Conservation (phyloP, 805 yeast genomes). For the Naumovozyma castellii region DNA sequence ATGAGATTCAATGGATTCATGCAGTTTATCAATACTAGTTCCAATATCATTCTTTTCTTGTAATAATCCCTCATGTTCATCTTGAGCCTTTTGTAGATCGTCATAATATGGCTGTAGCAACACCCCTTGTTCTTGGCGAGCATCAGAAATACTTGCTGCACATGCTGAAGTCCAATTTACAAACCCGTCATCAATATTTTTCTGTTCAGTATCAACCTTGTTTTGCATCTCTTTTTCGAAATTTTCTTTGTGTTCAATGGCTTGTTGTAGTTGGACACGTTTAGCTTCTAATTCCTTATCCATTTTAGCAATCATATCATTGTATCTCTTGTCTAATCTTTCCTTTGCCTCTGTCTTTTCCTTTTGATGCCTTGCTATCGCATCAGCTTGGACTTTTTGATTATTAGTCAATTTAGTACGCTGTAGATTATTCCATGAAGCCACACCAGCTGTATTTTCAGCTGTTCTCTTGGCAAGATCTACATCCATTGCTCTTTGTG, state of each 20-base stretch:
- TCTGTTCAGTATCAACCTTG: slow-evolving; percentile 10
- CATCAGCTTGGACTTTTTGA: slow-evolving; percentile 22
- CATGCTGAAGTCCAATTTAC: slow-evolving; percentile 22
- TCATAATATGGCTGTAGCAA: slow-evolving; percentile 36
- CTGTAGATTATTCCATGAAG: slow-evolving; percentile 34
- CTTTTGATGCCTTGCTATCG: slow-evolving; percentile 47
- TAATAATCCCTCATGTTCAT: slow-evolving; percentile 24
- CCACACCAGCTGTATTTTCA: slow-evolving; percentile 57
- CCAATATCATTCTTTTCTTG: slow-evolving; percentile 32
- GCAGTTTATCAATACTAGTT: slow-evolving; percentile 37
- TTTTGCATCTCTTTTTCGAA: slow-evolving; percentile 23
- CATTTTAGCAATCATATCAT: slow-evolving; percentile 27
- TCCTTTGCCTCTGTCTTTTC: slow-evolving; percentile 28
- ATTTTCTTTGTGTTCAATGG: slow-evolving; percentile 27
- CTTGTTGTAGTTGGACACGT: slow-evolving; percentile 35
- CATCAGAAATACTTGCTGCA: slow-evolving; percentile 24
- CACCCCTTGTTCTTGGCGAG: slow-evolving; percentile 23
- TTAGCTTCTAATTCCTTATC: slow-evolving; percentile 30
- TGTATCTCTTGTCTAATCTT: slow-evolving; percentile 39
- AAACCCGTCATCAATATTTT: slow-evolving; percentile 16
- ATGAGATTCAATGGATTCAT: slow-evolving; percentile 28
- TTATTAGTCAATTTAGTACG: slow-evolving; percentile 26
- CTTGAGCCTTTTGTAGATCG: slow-evolving; percentile 34
- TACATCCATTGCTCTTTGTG: slow-evolving; percentile 53
- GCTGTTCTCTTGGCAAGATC: slow-evolving; percentile 29